Evolutionary conservation across 73 alveolate species (phyloP).

Genomic region (Blepharisma stoltei): DNA sequence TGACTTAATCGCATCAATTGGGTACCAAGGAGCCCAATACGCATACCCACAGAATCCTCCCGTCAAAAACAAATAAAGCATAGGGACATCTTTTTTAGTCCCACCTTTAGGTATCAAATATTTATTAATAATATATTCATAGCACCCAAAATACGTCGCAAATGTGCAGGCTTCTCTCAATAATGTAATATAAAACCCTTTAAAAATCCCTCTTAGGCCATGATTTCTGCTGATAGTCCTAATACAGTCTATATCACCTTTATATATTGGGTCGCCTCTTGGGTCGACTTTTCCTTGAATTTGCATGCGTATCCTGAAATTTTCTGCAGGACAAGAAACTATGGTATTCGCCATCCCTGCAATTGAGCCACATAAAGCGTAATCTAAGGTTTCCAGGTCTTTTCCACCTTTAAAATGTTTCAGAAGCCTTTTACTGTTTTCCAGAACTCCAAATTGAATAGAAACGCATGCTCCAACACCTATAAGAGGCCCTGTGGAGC

Average conservation of each 20-base stretch:
- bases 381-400: constrained; percentile 5
- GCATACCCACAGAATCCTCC: constrained; percentile 17
- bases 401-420: neutral
- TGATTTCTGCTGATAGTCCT: constrained; percentile 1
- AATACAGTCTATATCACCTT: constrained; percentile 14
- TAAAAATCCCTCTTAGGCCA: neutral
- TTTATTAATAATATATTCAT: constrained; percentile 1
- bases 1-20: constrained; percentile 37
- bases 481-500: constrained; percentile 34
- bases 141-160: constrained; percentile 20
- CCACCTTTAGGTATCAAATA: constrained; percentile 8
- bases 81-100: constrained; percentile 7
- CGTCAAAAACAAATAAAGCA: neutral
- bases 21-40: constrained; percentile 39
- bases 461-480: constrained; percentile 28
- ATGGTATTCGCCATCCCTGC: constrained; percentile 25
- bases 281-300: constrained; percentile 28
- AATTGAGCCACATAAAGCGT: neutral
- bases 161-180: constrained; percentile 18
- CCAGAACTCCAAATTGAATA: constrained; percentile 22
- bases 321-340: constrained; percentile 24
- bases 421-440: constrained; percentile 1
- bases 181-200: constrained; percentile 10
- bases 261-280: constrained; percentile 18
- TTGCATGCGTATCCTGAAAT: constrained; percentile 5